Base-by-base conservation (phyloP, 192 early-diverging fungal genomes). In the Backusella westeae region DNA sequence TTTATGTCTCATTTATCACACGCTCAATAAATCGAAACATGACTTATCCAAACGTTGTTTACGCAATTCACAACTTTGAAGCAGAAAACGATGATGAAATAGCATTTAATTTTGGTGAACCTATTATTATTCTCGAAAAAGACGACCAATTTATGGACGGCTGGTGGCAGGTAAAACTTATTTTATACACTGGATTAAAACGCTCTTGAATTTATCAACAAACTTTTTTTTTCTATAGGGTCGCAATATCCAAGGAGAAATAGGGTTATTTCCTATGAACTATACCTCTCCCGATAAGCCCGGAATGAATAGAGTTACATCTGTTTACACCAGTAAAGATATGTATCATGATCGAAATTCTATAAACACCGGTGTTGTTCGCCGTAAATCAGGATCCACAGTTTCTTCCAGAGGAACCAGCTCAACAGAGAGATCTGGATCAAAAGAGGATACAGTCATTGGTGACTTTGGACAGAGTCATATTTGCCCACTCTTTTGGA, bases 121-220 rank as follows among this genome's bases (percentile, higher is more conserved):
- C 90, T 10, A 82, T 94, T 7, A 80, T 91, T 21, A 88, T 94
- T 1, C 70, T 93, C 12, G 89, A 94, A 74, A 87, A 82, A 68
- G 93, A 94, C 71, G 91, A 93, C n/a, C 78, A 84, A 34, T 93
- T 86, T 78, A 82, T 83, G 29, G 93, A 94, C 80, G 93, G 93
- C 23, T 94, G 93, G 93, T 94, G 92, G 92, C 85, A 89, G 83
- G 91, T 90, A 78, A 19, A 2, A 39, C 32, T 32, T 23, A 2
- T 26, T 56, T 56, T 56, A 56, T 56, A 56, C 9, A 56, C 21
- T 21, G 1, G 10, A 39, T 39, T 10, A 39, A 63, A 63, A n/a
- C 19, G 32, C 32, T 32, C 32, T 10, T 21, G 8, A 23, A 29
- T 29, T 14, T 63, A 23, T n/a, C 26, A 71, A 71, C 17, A 71